Evolutionary conservation across 768 basidiomycete genomes (phyloP).

Genomic region (Pholiota conissans): DNA sequence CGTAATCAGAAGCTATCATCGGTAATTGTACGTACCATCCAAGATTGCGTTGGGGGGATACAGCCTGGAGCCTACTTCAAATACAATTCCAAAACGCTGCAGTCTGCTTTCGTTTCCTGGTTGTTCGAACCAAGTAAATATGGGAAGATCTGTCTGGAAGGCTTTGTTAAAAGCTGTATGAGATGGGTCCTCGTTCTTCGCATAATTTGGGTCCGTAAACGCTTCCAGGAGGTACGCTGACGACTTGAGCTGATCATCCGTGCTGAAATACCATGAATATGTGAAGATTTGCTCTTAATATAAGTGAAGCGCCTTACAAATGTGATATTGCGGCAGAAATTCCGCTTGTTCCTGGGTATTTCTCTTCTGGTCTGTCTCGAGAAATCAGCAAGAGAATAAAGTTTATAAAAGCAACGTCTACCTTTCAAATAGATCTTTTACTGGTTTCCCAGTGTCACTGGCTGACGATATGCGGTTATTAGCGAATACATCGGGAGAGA

Average conservation of each 20-base stretch:
- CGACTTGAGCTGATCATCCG: constrained; percentile 11
- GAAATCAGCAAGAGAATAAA: background rate
- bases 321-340: constrained; percentile 4
- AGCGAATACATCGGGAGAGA: constrained; percentile 31
- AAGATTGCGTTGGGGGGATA: constrained; percentile 15
- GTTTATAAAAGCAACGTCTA: constrained; percentile 9
- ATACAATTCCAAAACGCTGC: constrained; percentile 25
- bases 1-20: background rate
- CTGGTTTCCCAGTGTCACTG: constrained; percentile 27
- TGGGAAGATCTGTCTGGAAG: constrained; percentile 16
- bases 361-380: constrained; percentile 17
- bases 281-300: background rate
- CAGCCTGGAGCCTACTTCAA: constrained; percentile 18
- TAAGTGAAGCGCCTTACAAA: constrained; percentile 1
- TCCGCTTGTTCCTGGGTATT: constrained; percentile 6
- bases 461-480: constrained; percentile 33
- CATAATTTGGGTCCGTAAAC: constrained; percentile 15
- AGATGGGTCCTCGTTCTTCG: background rate
- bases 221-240: constrained; percentile 20
- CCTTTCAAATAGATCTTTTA: constrained; percentile 22
- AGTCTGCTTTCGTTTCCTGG: constrained; percentile 24
- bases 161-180: constrained; percentile 18
- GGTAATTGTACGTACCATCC: constrained; percentile 8
- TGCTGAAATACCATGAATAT: background rate
- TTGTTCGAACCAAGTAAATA: constrained; percentile 20